Percentiles rank a stretch among this genome's conserved stretches.
These are phyloP conservation scores for Aspergillus glaucus DNA, from an alignment of 2,329 filamentous ascomycete genomes.

Conservation along the genomic window DNA sequence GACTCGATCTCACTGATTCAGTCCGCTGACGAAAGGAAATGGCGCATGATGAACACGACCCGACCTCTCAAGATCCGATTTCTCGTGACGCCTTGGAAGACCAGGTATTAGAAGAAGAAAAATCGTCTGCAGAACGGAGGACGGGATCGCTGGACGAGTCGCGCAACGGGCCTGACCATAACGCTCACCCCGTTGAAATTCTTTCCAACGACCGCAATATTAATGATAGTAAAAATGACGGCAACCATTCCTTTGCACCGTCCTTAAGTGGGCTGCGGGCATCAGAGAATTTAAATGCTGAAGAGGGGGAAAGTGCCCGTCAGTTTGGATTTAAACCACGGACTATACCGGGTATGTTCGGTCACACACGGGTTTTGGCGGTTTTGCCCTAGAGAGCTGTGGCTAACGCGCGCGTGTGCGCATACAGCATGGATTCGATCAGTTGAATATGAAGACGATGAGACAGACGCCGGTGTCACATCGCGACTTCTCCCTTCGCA, in stretches of 20 bases:
- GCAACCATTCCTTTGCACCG: conserved; percentile 9
- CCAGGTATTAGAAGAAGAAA: conserved; percentile 18
- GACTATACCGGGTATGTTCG: conserved; percentile 33
- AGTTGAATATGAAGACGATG: conserved; percentile 32
- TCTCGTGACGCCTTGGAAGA: conserved; percentile 14
- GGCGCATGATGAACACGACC: conserved; percentile 25
- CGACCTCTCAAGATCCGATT: conserved; percentile 14
- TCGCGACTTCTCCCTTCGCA: conserved; percentile 31
- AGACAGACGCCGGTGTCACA: conserved; percentile 27
- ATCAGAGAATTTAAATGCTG: conserved; percentile 11
- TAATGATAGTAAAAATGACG: neutral
- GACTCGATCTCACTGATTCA: conserved; percentile 14
- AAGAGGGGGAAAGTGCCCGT: conserved; percentile 4
- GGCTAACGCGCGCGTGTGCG: neutral
- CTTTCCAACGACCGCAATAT: conserved; percentile 10
- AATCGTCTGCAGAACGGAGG: conserved; percentile 10
- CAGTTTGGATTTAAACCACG: conserved; percentile 15
- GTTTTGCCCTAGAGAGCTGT: neutral
- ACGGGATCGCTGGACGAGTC: conserved; percentile 7
- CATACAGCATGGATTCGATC: conserved; percentile 40
- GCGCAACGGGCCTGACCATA: conserved; percentile 11
- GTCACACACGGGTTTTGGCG: neutral
- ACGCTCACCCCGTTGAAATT: conserved; percentile 13
- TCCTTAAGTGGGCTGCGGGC: conserved; percentile 13
- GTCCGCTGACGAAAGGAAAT: conserved; percentile 20